Evolutionary conservation across 768 basidiomycete species (phyloP).

Genomic region (Boletus rubropictus): DNA sequence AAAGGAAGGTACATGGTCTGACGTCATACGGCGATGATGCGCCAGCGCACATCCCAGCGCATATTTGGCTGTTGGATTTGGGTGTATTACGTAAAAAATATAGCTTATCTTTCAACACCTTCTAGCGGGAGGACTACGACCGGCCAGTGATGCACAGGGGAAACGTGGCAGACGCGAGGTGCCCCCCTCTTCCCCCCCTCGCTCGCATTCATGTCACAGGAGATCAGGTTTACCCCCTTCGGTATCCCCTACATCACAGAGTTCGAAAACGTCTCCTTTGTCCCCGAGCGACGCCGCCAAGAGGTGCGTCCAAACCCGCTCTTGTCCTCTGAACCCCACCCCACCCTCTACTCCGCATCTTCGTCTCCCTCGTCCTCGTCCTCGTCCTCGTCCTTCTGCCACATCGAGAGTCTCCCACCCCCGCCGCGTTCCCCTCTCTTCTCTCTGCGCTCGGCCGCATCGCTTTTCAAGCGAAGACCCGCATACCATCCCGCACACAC

Average conservation of each 20-base stretch:
- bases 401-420: constrained; percentile 21
- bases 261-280: constrained; percentile 26
- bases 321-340: background rate
- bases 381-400: constrained; percentile 25
- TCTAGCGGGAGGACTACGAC: too few relatives aligned
- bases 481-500: background rate
- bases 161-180: constrained; percentile 10
- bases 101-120: constrained; percentile 1
- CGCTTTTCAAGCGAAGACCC: constrained; percentile 25
- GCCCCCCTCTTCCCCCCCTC: background rate
- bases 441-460: constrained; percentile 15
- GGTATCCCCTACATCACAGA: constrained; percentile 28
- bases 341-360: too few relatives aligned
- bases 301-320: too few relatives aligned
- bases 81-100: constrained; percentile 7
- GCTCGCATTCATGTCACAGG: constrained; percentile 12
- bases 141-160: background rate
- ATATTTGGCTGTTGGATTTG: background rate
- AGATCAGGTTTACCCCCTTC: constrained; percentile 28
- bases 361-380: constrained; percentile 9
- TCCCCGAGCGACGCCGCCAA: background rate
- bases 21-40: constrained; percentile 19
- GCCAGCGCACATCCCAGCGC: background rate
- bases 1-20: constrained; percentile 28
- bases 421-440: constrained; percentile 11